A percentile compares a stretch with the other conserved stretches of the same genome.
Conservation (phyloP, 2,329 filamentous ascomycete genomes). For the Xylariaceae sp. region DNA sequence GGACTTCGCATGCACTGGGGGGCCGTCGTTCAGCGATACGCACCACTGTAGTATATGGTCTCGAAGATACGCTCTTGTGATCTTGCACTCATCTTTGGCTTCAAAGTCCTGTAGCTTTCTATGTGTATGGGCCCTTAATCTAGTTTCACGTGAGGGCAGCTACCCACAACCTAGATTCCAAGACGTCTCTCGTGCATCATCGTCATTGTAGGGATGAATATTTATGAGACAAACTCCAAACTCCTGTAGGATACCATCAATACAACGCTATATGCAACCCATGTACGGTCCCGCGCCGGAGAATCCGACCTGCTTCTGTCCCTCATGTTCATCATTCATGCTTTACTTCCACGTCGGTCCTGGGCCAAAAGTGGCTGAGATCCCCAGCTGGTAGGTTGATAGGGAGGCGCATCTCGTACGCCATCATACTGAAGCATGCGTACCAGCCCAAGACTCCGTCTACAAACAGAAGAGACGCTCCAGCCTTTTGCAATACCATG, state of each 20-base stretch:
- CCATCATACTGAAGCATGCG: conserved; percentile 47
- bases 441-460: conserved; percentile 45
- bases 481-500: conserved; percentile 15
- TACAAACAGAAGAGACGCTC: conserved; percentile 37
- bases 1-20: too few species aligned
- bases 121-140: too few species aligned
- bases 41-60: too few species aligned
- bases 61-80: too few species aligned
- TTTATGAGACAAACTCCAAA: not conserved
- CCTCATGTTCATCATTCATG: not conserved
- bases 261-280: not conserved
- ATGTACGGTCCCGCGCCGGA: too few species aligned
- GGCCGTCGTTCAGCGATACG: too few species aligned
- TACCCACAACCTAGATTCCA: too few species aligned
- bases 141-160: too few species aligned
- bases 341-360: conserved; percentile 24
- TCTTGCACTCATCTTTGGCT: too few species aligned
- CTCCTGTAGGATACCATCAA: not conserved
- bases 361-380: conserved; percentile 43
- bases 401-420: conserved; percentile 44
- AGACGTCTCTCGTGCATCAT: not conserved
- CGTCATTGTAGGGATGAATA: not conserved
- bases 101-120: too few species aligned
- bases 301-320: not conserved
- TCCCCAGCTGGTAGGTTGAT: conserved; percentile 44